These are phyloP conservation scores for Gynochthodes officinalis DNA, from an alignment of 257 asterid species.

Conservation along the genomic window DNA sequence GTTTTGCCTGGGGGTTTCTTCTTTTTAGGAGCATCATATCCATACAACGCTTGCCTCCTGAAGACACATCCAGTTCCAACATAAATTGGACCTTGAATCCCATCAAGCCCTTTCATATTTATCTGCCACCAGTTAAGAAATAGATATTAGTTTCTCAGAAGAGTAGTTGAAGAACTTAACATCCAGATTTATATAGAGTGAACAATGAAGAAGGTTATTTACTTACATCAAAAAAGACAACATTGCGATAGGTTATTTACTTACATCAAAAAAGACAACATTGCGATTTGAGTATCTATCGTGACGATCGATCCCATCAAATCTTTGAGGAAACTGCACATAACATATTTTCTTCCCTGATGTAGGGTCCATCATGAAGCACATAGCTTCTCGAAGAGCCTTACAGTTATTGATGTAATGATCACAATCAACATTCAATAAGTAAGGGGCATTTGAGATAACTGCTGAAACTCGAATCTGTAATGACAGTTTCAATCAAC, in stretches of 20 bases:
- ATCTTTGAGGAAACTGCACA: slow-evolving; percentile 96
- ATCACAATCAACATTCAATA: slow-evolving; percentile 96
- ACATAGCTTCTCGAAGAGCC: slow-evolving; percentile 96
- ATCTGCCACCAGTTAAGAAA: slow-evolving; percentile 43
- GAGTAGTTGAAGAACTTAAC: not conserved
- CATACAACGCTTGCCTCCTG: slow-evolving; percentile 93
- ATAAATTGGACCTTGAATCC: slow-evolving; percentile 96
- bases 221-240: slow-evolving; percentile 92
- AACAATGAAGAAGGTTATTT: not conserved
- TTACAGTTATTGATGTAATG: slow-evolving; percentile 94
- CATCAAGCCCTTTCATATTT: slow-evolving; percentile 97
- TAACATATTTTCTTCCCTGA: slow-evolving; percentile 96
- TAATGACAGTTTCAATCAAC: slow-evolving; percentile 13
- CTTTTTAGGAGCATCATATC: slow-evolving; percentile 91
- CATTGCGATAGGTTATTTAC: slow-evolving; percentile 62
- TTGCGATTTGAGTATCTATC: slow-evolving; percentile 95
- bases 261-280: slow-evolving; percentile 89
- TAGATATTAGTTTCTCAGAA: slow-evolving; percentile 21
- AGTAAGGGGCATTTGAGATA: slow-evolving; percentile 91
- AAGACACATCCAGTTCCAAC: slow-evolving; percentile 98
- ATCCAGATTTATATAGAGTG: not conserved
- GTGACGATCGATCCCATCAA: slow-evolving; percentile 93
- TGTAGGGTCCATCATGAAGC: slow-evolving; percentile 99
- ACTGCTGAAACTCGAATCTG: slow-evolving; percentile 96
- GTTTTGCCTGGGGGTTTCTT: slow-evolving; percentile 85